These are phyloP conservation scores for Cucurbita ficifolia DNA, from an alignment of 306 rosid genomes.

Conservation along the genomic window DNA sequence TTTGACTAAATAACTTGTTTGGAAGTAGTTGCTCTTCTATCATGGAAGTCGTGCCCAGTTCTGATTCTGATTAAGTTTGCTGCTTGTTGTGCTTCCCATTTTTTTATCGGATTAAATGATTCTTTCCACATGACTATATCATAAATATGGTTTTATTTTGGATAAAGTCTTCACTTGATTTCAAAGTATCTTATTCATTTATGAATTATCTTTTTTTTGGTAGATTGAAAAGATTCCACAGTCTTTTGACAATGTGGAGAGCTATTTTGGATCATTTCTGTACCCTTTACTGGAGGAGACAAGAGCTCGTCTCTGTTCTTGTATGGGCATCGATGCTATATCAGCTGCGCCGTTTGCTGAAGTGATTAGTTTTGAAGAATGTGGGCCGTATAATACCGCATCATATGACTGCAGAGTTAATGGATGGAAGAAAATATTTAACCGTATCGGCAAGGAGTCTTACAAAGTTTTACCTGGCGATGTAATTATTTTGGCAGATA, in stretches of 20 bases:
- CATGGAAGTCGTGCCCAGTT: not conserved
- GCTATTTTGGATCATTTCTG: not conserved
- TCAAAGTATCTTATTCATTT: not conserved
- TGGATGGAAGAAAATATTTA: slow-evolving; percentile 36
- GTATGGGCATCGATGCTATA: not conserved
- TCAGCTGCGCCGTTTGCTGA: not conserved
- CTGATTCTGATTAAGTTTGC: not conserved
- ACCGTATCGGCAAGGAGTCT: slow-evolving; percentile 34
- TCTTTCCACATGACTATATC: not conserved
- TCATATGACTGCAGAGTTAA: slow-evolving; percentile 25
- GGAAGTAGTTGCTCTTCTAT: not conserved
- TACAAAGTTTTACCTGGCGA: slow-evolving; percentile 57
- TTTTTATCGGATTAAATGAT: not conserved
- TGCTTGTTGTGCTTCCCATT: not conserved
- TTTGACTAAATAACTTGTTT: not conserved
- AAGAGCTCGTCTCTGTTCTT: not conserved
- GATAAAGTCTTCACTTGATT: not conserved
- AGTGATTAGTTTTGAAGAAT: slow-evolving; percentile 14
- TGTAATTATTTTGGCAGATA: slow-evolving; percentile 40
- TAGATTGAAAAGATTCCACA: not conserved
- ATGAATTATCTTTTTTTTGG: not conserved
- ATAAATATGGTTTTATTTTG: not conserved
- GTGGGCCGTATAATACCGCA: not conserved
- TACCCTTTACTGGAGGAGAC: not conserved
- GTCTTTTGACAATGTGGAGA: not conserved